These are phyloP conservation scores for Neocucurbitaria cava DNA, from an alignment of 2,329 filamentous ascomycete genomes.

Conservation along the genomic window DNA sequence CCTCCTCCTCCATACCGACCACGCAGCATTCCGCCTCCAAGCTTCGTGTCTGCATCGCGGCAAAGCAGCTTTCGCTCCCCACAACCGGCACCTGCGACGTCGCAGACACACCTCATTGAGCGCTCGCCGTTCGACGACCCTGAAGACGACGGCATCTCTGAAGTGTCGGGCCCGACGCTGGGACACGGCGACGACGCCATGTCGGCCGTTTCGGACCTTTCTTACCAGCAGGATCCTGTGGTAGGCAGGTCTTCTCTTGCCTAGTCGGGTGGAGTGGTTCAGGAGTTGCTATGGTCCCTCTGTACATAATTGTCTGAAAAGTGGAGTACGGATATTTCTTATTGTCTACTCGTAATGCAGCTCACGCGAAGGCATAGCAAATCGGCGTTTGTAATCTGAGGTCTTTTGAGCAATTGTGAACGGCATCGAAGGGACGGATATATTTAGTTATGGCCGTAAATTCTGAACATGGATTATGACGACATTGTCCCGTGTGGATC, in stretches of 20 bases:
- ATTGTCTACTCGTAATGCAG: background rate
- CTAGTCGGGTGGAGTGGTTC: background rate
- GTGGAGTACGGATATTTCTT: background rate
- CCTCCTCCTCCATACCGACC: conserved; percentile 48
- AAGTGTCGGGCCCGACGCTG: conserved; percentile 30
- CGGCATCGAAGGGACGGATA: background rate
- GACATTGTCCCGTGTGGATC: conserved; percentile 15
- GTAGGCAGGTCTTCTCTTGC: conserved; percentile 17
- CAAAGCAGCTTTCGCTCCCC: conserved; percentile 40
- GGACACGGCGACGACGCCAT: conserved; percentile 27
- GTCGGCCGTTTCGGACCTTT: conserved; percentile 42
- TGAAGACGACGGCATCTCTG: conserved; percentile 34
- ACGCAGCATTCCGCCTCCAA: conserved; percentile 37
- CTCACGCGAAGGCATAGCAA: background rate
- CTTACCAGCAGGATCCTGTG: conserved; percentile 40
- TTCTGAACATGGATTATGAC: conserved; percentile 20
- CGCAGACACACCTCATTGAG: conserved; percentile 32
- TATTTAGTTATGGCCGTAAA: conserved; percentile 7
- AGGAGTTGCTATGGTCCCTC: background rate
- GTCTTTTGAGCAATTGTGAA: background rate
- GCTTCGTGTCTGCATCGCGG: conserved; percentile 38
- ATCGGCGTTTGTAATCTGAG: background rate
- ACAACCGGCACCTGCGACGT: conserved; percentile 14
- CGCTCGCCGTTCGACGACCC: conserved; percentile 47
- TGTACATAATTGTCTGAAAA: conserved; percentile 22